Base-by-base conservation (phyloP, 2,329 filamentous ascomycete species). In the Bretziella fagacearum region DNA sequence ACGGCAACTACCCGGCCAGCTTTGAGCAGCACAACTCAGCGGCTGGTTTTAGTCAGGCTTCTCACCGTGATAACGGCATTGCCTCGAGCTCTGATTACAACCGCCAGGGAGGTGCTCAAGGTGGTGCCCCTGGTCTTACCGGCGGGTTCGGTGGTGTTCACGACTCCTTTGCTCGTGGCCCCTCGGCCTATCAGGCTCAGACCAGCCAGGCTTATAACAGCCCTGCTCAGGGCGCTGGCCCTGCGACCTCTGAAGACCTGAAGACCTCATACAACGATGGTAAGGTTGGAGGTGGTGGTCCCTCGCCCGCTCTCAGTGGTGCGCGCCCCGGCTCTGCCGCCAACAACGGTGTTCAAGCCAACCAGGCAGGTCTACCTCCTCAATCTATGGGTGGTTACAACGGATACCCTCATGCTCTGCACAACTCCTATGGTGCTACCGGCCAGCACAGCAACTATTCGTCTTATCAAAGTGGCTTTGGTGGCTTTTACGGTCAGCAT, bases 281-380 rank as follows among this genome's bases (percentile, higher is more conserved):
- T 54, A 77, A 77, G 66, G 56, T 64, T 15, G 49, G 44, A 5
- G 63, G 62, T 7, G 63, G 68, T 32, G 73, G 73, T 1, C 71
- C 73, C 8, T 76, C 70, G 51, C 72, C 73, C 36, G 71, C 72
- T 2, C 63, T 77, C 11, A 66, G 65, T 23, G 68, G 68, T 37
- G 69, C 70, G 20, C 71, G 73, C 13, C 73, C 73, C 5, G 72
- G 72, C 39, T 77, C 73, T 26, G 73, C 73, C 10, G 65, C 71
- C 5, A 74, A 74, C 59, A 47, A 47, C 33, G 68, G 65, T 46
- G 65, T 63, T 2, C 63, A 71, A 3, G 64, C 68, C 36, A 60
- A 55, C 18, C 70, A 72, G 58, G 59, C 64, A 33, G 71, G 72
- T 23, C 68, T 76, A 8, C 73, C 72, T 2, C 71, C 72, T 23